A percentile compares a stretch with the other conserved stretches of the same genome.
phyloP scores from a whole-genome alignment of 345 rosid genomes.

The Conringia planisiliqua region DNA sequence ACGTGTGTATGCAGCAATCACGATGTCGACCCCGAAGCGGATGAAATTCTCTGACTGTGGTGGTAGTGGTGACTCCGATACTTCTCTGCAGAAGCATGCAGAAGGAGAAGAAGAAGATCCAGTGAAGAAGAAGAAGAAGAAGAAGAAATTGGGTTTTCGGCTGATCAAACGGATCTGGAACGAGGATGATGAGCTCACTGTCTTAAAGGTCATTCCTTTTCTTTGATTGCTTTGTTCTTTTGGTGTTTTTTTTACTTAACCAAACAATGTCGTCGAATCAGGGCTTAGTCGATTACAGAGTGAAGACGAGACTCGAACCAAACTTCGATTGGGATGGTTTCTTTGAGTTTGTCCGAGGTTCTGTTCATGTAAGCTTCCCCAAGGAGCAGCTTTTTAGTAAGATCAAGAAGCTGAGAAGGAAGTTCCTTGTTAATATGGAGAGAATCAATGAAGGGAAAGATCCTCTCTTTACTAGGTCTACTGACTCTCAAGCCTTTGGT shows the following conservation, averaged over 20 bases:
- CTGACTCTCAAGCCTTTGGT: conserved; percentile 25
- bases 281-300: conserved; percentile 18
- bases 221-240: not conserved
- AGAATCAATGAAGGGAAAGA: not conserved
- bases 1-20: too few relatives aligned
- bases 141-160: not conserved
- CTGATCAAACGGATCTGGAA: conserved; percentile 12
- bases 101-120: not conserved
- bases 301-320: not conserved
- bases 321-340: conserved; percentile 15
- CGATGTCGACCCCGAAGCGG: conserved; percentile 3
- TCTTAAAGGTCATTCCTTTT: conserved; percentile 8
- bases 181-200: conserved; percentile 24
- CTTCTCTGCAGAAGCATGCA: not conserved
- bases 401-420: conserved; percentile 11
- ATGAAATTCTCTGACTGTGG: not conserved
- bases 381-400: conserved; percentile 14
- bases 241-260: not conserved
- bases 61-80: not conserved
- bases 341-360: not conserved
- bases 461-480: conserved; percentile 22
- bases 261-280: not conserved
- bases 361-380: not conserved
- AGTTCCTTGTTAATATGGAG: not conserved
- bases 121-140: not conserved